Evolutionary conservation across 441 rosid genomes (phyloP).

Genomic region (Jatropha multifida): DNA sequence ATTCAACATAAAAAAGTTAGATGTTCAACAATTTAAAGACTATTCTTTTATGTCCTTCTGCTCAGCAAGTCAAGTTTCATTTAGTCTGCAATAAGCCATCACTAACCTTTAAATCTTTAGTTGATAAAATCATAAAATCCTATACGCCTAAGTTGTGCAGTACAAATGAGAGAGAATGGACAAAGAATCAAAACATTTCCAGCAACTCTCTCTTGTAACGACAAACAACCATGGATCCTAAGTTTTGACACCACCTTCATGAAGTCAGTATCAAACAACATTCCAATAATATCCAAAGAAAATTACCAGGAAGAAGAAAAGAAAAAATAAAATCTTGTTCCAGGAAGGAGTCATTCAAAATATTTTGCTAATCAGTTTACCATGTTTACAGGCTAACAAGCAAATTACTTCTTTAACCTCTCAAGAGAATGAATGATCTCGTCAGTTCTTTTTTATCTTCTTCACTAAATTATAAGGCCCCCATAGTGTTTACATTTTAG

Average conservation of each 20-base stretch:
- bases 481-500: background rate
- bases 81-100: background rate
- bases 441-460: background rate
- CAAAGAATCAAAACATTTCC: background rate
- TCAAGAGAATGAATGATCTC: background rate
- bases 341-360: background rate
- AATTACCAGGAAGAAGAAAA: background rate
- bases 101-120: background rate
- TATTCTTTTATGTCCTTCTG: background rate
- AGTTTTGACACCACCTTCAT: background rate
- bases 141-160: background rate
- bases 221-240: background rate
- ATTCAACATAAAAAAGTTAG: background rate
- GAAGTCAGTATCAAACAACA: background rate
- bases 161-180: background rate
- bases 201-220: background rate
- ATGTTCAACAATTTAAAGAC: background rate
- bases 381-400: background rate
- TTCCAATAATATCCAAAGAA: too few species aligned
- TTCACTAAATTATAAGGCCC: background rate
- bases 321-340: background rate
- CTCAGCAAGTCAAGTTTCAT: too few species aligned
- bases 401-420: background rate
- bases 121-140: background rate
- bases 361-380: background rate